These are phyloP conservation scores for Syzygium syzygioides DNA, from an alignment of 441 rosid species.

Conservation along the genomic window DNA sequence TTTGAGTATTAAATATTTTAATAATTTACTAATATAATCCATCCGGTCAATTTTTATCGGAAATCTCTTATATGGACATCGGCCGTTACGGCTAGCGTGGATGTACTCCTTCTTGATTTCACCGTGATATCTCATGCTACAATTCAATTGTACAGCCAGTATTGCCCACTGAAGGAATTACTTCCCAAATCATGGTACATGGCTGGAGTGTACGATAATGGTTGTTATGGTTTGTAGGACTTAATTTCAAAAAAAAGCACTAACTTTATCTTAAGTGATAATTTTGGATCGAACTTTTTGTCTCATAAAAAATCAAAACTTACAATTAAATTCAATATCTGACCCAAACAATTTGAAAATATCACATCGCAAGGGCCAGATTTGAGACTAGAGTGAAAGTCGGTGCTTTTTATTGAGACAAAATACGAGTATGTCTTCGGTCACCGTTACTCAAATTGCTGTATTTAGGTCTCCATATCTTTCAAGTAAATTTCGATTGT, in stretches of 20 bases:
- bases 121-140: background rate
- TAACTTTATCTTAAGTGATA: too few species aligned
- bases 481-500: background rate
- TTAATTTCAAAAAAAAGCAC: too few species aligned
- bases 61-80: too few species aligned
- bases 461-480: background rate
- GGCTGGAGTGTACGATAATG: background rate
- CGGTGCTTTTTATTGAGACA: conserved; percentile 20
- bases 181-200: background rate
- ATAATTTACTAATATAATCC: too few species aligned
- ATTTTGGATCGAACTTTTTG: too few species aligned
- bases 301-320: too few species aligned
- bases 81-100: too few species aligned
- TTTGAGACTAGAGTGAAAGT: conserved; percentile 39
- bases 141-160: background rate
- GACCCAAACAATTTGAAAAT: too few species aligned
- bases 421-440: conserved; percentile 62
- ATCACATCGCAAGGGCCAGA: too few species aligned
- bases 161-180: background rate
- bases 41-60: too few species aligned
- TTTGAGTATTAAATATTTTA: too few species aligned
- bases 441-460: background rate
- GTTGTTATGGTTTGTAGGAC: conserved; percentile 38
- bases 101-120: background rate
- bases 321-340: too few species aligned